phyloP scores from a whole-genome alignment of 306 rosid species.

The Cucurbita moschata region DNA sequence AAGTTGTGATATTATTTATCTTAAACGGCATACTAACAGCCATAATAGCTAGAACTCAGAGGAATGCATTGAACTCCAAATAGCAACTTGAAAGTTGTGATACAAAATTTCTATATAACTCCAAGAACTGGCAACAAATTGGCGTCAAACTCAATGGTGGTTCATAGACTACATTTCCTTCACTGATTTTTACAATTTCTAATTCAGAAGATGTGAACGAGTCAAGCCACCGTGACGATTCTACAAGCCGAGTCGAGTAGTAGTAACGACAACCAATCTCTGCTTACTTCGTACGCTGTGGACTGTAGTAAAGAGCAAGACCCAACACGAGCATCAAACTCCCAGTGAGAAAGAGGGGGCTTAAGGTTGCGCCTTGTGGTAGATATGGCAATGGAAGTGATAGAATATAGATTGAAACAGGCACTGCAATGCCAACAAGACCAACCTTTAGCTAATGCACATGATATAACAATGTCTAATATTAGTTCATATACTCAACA shows the following conservation, averaged over 20 bases:
- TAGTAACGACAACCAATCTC: conserved; percentile 7
- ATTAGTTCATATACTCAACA: neutral
- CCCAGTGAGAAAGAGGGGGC: conserved; percentile 66
- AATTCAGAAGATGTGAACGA: neutral
- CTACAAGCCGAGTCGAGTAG: neutral
- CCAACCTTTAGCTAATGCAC: conserved; percentile 4
- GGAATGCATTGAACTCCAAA: neutral
- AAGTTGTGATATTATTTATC: neutral
- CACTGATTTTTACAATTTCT: neutral
- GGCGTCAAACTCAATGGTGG: neutral
- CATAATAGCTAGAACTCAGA: neutral
- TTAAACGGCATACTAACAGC: neutral
- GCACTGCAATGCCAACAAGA: conserved; percentile 43
- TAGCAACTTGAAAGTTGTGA: neutral
- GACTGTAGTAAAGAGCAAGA: conserved; percentile 44
- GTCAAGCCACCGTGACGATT: neutral
- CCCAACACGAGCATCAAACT: conserved; percentile 63
- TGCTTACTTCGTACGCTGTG: conserved; percentile 24
- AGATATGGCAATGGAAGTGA: conserved; percentile 82
- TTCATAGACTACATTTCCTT: neutral
- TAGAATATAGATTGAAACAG: conserved; percentile 56
- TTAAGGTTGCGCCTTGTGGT: conserved; percentile 38
- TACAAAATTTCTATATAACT: neutral
- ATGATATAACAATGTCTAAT: neutral
- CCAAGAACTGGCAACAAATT: neutral